A percentile compares a stretch with the other conserved stretches of the same genome.
These are phyloP conservation scores for Colletotrichum abscissum DNA, from an alignment of 2,329 filamentous ascomycete genomes.

Conservation along the genomic window DNA sequence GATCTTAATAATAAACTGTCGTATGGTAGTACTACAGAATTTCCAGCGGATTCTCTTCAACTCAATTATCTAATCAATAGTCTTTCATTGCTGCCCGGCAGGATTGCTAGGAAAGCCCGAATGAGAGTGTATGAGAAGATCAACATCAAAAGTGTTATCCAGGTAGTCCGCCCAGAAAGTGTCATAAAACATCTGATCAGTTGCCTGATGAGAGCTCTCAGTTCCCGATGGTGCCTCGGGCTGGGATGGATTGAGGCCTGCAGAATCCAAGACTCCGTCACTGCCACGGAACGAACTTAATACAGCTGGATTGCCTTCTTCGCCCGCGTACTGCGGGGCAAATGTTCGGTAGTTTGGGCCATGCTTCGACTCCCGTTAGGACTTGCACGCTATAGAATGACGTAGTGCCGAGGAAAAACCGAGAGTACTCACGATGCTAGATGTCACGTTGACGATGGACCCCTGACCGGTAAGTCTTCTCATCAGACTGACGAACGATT, in stretches of 20 bases:
- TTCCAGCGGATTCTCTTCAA: too few relatives aligned
- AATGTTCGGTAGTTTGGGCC: background rate
- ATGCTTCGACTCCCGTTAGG: background rate
- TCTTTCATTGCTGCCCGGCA: background rate
- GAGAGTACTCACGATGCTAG: constrained; percentile 8
- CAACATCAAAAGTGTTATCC: background rate
- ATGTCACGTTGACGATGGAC: background rate
- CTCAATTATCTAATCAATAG: background rate
- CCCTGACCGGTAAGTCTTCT: constrained; percentile 21
- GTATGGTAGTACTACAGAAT: background rate
- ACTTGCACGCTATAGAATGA: too few relatives aligned
- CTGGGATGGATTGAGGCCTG: background rate
- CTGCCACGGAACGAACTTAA: background rate
- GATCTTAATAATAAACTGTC: too few relatives aligned
- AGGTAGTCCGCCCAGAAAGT: constrained; percentile 14
- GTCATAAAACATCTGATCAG: constrained; percentile 11
- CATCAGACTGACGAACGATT: constrained; percentile 14
- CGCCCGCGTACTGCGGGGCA: background rate
- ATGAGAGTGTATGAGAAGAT: constrained; percentile 13
- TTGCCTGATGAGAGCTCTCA: background rate
- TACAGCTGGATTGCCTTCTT: background rate
- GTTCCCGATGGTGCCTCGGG: background rate
- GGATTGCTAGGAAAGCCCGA: background rate
- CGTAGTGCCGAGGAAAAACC: background rate
- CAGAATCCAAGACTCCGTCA: background rate